Percentiles rank a stretch among this genome's conserved stretches.
These are phyloP conservation scores for Paraconiothyrium sp. DNA, from an alignment of 2,329 filamentous ascomycete genomes.

Conservation along the genomic window DNA sequence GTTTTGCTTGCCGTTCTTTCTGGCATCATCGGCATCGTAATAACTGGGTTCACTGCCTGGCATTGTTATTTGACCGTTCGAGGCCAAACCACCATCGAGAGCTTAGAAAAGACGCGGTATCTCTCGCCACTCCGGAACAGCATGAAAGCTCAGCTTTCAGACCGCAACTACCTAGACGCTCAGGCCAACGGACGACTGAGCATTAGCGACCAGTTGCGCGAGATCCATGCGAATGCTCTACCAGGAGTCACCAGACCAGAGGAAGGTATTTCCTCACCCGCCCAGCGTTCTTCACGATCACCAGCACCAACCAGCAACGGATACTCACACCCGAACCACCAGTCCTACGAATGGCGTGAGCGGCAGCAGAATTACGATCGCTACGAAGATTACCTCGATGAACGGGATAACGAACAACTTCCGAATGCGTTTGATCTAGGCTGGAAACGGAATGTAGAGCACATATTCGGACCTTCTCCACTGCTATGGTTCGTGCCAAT, in stretches of 20 bases:
- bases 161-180: conserved; percentile 55
- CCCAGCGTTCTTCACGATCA: conserved; percentile 39
- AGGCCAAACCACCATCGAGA: conserved; percentile 95
- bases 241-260: conserved; percentile 83
- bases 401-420: conserved; percentile 85
- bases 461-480: conserved; percentile 81
- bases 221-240: conserved; percentile 82
- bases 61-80: conserved; percentile 82
- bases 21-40: conserved; percentile 89
- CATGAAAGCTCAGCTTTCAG: conserved; percentile 70
- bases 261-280: conserved; percentile 74
- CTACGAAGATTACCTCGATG: conserved; percentile 85
- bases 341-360: conserved; percentile 64
- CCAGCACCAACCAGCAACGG: conserved; percentile 43
- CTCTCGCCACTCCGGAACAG: conserved; percentile 79
- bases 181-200: conserved; percentile 52
- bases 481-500: conserved; percentile 82
- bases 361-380: conserved; percentile 71
- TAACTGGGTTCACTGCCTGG: conserved; percentile 90
- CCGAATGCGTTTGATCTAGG: conserved; percentile 95
- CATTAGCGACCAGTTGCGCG: conserved; percentile 75
- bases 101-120: conserved; percentile 94
- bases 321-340: conserved; percentile 56
- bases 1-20: conserved; percentile 86
- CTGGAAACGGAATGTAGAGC: conserved; percentile 77